Evolutionary conservation across 2,329 filamentous ascomycete species (phyloP).

Genomic region (Trichoderma citrinoviride): DNA sequence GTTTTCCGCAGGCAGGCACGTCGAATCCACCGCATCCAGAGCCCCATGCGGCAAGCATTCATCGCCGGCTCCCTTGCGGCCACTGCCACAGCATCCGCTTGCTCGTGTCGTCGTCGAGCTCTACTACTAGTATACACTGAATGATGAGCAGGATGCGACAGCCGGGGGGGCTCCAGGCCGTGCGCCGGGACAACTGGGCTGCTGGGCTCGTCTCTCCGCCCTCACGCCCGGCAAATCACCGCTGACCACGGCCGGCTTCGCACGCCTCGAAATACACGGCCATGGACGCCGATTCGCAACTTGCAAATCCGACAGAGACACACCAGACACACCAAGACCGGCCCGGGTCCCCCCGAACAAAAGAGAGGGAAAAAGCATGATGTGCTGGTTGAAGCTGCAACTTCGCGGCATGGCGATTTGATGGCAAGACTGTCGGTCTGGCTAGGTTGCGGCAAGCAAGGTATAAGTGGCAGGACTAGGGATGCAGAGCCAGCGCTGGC

Average conservation of each 20-base stretch:
- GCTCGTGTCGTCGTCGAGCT: no score
- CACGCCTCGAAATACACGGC: neutral
- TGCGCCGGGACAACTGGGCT: slow-evolving; percentile 18
- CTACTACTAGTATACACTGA: neutral
- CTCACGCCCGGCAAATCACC: neutral
- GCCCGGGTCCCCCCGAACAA: no score
- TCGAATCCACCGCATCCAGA: neutral
- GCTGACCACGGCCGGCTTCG: neutral
- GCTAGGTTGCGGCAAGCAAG: slow-evolving; percentile 1
- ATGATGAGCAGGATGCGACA: slow-evolving; percentile 17
- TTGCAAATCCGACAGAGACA: neutral
- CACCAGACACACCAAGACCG: no score
- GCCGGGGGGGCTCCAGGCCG: slow-evolving; percentile 6
- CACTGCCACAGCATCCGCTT: neutral
- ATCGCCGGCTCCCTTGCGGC: neutral
- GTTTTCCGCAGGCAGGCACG: slow-evolving; percentile 1
- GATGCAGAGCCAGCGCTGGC: neutral
- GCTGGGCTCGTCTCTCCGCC: slow-evolving; percentile 20
- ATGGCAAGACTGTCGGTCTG: neutral
- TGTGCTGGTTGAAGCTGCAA: neutral
- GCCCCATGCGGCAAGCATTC: slow-evolving; percentile 20
- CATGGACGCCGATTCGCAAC: neutral
- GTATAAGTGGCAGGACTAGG: slow-evolving; percentile 12
- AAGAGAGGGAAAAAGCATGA: no score
- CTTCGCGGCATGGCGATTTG: neutral